Base-by-base conservation (phyloP, 352 stramenopile genomes). In the Globisporangium spiculum region DNA sequence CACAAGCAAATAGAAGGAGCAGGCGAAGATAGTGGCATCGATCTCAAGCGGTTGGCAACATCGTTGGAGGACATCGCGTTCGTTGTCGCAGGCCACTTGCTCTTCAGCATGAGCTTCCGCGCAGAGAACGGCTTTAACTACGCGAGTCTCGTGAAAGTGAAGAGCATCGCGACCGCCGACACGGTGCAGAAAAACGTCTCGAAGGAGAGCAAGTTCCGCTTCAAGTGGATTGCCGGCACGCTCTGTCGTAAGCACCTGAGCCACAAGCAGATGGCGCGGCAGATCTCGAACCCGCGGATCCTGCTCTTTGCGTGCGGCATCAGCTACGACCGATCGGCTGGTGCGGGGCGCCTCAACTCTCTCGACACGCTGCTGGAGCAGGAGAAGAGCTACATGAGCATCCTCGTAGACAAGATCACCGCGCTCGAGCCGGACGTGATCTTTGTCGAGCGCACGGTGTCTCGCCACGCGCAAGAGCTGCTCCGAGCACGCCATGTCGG, bases 311-410 rank as follows among this genome's bases (percentile, higher is more conserved):
- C 80, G 53, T 97, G 95, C 26, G 95, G 94, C 50, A 99, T 99
- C 66, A 98, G 98, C 74, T 99, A 98, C 72, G 96, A 97, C 30
- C 88, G 96, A 20, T 94, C 91, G 1, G 81, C 74, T 24, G 81
- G 81, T 5, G 83, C 94, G 53, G 91, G 90, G 9, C 83, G 88
- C 32, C 92, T 99, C 56, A 97, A 90, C 60, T 99, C 92, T 0
- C 77, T 99, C 0, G 96, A 99, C 70, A 98, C 94, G 10, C 70
- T 99, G 7, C 73, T 99, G 30, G 97, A 99, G 72, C 90, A 98
- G 74, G 97, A 99, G 78, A 91, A 98, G 68, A 93, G 95, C 64
- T 99, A 99, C 75, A 98, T 99, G 84, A 84, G 96, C 70, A 98
- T 98, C 56, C 78, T 99, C 18, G 96, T 99, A 18, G 87, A 95